Conservation (phyloP, 2,329 filamentous ascomycete species). For the Pseudonectria foliicola region DNA sequence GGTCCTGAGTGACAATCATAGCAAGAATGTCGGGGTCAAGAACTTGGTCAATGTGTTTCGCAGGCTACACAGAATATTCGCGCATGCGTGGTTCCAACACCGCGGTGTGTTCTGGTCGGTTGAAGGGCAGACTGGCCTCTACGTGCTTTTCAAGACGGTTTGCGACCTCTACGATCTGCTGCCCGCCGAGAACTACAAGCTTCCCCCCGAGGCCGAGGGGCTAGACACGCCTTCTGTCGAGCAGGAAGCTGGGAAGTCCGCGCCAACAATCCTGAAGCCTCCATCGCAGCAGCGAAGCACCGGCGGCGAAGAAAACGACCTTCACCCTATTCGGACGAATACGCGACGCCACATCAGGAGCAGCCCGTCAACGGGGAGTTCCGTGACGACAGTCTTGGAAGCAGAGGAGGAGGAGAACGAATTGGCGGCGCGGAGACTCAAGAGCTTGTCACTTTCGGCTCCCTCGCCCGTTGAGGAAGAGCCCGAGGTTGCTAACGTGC, state of each 20-base stretch:
- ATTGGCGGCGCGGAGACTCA: constrained; percentile 39
- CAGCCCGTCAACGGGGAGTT: constrained; percentile 70
- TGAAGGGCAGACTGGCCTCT: constrained; percentile 83
- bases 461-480: constrained; percentile 54
- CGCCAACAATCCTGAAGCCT: constrained; percentile 31
- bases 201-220: constrained; percentile 88
- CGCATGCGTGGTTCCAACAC: constrained; percentile 98
- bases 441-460: constrained; percentile 38
- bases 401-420: constrained; percentile 66
- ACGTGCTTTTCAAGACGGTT: constrained; percentile 94
- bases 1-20: constrained; percentile 47
- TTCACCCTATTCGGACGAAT: constrained; percentile 55
- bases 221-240: constrained; percentile 46
- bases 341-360: constrained; percentile 76
- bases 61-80: constrained; percentile 90
- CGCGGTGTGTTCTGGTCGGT: constrained; percentile 91
- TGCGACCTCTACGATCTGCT: constrained; percentile 88
- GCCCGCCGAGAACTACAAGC: constrained; percentile 90
- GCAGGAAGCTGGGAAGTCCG: constrained; percentile 34
- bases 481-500: constrained; percentile 32
- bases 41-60: constrained; percentile 94
- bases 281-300: constrained; percentile 22
- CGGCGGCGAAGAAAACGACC: constrained; percentile 39
- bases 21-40: constrained; percentile 60
- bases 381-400: constrained; percentile 76